Evolutionary conservation across 148 eudicot genomes (phyloP).

Genomic region (Cornus kousa): DNA sequence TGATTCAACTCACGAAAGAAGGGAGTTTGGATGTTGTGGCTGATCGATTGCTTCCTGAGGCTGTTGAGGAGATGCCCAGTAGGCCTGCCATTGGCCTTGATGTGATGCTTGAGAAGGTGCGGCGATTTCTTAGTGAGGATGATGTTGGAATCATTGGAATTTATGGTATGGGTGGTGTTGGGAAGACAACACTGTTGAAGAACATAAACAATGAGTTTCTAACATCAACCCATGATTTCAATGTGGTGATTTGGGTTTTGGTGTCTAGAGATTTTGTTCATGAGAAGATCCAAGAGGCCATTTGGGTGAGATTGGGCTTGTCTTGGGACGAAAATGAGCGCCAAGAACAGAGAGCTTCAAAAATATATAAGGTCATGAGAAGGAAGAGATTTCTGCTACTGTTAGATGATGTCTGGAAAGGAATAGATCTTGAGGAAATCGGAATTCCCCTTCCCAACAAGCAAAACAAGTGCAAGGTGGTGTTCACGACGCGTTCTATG

Average conservation of each 20-base stretch:
- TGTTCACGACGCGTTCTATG: conserved; percentile 41
- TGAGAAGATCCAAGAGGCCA: conserved; percentile 31
- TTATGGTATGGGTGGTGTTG: conserved; percentile 55
- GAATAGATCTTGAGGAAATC: conserved; percentile 32
- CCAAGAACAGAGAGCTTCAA: conserved; percentile 18
- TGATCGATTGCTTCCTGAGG: conserved; percentile 12
- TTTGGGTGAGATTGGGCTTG: conserved; percentile 31
- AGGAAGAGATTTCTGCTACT: conserved; percentile 41
- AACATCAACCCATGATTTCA: conserved; percentile 23
- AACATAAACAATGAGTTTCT: conserved; percentile 36
- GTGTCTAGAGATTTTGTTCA: conserved; percentile 33
- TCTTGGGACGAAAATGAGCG: conserved; percentile 26
- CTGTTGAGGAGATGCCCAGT: conserved; percentile 20
- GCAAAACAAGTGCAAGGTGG: conserved; percentile 36
- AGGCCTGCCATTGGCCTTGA: conserved; percentile 38
- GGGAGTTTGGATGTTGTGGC: conserved; percentile 19
- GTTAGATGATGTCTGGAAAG: conserved; percentile 51
- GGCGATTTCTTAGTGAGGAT: conserved; percentile 25
- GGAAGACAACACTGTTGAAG: conserved; percentile 53
- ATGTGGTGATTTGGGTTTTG: conserved; percentile 44
- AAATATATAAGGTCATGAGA: conserved; percentile 30
- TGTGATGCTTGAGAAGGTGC: conserved; percentile 17
- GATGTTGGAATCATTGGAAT: conserved; percentile 36
- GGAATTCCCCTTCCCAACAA: conserved; percentile 44
- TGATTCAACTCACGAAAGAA: conserved; percentile 24